phyloP scores from a whole-genome alignment of 1,139 yeast genomes.

The Candida tropicalis region DNA sequence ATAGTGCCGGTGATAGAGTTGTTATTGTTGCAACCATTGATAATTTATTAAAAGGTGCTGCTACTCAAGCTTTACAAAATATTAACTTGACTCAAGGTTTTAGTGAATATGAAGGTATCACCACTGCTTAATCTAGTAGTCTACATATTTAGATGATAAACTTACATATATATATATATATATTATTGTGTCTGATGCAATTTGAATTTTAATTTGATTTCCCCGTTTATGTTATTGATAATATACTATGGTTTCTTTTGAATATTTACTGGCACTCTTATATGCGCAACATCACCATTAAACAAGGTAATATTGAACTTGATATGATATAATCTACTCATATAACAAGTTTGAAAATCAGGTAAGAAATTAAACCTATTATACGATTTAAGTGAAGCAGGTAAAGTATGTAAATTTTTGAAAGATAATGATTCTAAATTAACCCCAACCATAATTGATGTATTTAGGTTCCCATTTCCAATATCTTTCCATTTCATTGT shows the following conservation, averaged over 20 bases:
- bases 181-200: too few species aligned
- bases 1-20: constrained; percentile 83
- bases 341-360: constrained; percentile 40
- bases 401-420: constrained; percentile 12
- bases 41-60: constrained; percentile 95
- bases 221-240: too few species aligned
- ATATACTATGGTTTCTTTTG: constrained; percentile 13
- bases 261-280: constrained; percentile 35
- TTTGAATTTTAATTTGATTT: too few species aligned
- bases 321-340: constrained; percentile 40
- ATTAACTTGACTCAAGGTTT: constrained; percentile 87
- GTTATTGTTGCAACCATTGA: constrained; percentile 95
- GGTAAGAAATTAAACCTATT: constrained; percentile 36
- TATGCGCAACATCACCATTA: constrained; percentile 29
- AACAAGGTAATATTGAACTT: constrained; percentile 31
- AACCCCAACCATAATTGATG: constrained; percentile 13
- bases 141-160: background rate
- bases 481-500: background rate
- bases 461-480: background rate
- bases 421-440: constrained; percentile 13
- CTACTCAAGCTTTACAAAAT: constrained; percentile 96
- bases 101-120: constrained; percentile 95
- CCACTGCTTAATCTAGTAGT: constrained; percentile 37
- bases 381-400: constrained; percentile 12
- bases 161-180: too few species aligned